Percentiles rank a stretch among this genome's conserved stretches.
These are phyloP conservation scores for Tylopilus sp. DNA, from an alignment of 768 basidiomycete species.

Conservation along the genomic window DNA sequence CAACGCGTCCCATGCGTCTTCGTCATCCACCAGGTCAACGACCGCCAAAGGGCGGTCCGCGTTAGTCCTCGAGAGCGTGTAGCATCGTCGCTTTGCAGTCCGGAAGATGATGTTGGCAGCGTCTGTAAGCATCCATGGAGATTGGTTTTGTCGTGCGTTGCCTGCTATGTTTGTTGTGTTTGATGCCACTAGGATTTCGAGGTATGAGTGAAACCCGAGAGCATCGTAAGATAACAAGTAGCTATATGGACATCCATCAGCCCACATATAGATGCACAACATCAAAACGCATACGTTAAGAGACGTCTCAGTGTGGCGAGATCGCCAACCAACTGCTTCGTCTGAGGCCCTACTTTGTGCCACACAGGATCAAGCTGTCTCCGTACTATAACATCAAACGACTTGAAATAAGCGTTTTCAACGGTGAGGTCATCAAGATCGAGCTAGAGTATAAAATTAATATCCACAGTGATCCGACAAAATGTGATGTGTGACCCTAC, in stretches of 20 bases:
- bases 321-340: slow-evolving; percentile 88
- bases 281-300: slow-evolving; percentile 55
- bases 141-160: slow-evolving; percentile 59
- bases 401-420: slow-evolving; percentile 90
- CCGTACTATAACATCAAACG: slow-evolving; percentile 86
- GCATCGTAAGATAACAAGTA: slow-evolving; percentile 90
- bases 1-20: slow-evolving; percentile 73
- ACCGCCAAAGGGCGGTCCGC: slow-evolving; percentile 25
- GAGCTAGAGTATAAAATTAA: slow-evolving; percentile 47
- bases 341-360: slow-evolving; percentile 93
- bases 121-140: slow-evolving; percentile 90
- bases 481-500: slow-evolving; percentile 33
- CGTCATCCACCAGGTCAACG: slow-evolving; percentile 50
- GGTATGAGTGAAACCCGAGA: slow-evolving; percentile 85
- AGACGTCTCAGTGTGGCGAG: slow-evolving; percentile 81
- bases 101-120: slow-evolving; percentile 86
- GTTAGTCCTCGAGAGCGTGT: slow-evolving; percentile 42
- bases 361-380: slow-evolving; percentile 90
- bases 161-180: slow-evolving; percentile 50
- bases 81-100: slow-evolving; percentile 78
- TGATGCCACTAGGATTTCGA: slow-evolving; percentile 80
- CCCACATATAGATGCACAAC: not conserved
- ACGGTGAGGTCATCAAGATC: slow-evolving; percentile 92
- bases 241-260: slow-evolving; percentile 4
- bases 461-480: not conserved